Base-by-base conservation (phyloP, 306 rosid genomes). In the Quercus mongolica region DNA sequence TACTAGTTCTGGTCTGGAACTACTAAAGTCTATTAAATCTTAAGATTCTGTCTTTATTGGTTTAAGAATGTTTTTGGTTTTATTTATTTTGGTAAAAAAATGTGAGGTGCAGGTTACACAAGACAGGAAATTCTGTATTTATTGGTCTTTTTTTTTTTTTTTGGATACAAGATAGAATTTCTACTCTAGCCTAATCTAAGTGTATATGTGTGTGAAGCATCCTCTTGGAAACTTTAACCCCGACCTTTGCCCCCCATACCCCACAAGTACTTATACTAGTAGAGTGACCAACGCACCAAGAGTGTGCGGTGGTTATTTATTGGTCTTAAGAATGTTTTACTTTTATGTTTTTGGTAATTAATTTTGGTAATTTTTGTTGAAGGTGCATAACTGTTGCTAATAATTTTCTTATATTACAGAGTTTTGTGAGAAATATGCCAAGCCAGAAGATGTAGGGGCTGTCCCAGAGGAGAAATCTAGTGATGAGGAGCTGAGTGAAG, bases 401-500 rank as follows among this genome's bases (percentile, higher is more conserved):
- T 55, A 59, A 15, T 55, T 26, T 18, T 57, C 54, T 44, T 20
- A 33, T 44, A 38, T 21, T 79, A 78, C 92, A 94, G 98, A 92
- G 75, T 94, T 81, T 72, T 83, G 94, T 81, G 87, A 92, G 86
- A 92, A 82, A 76, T 89, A 88, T 86, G 98, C 98, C 30, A 92
- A 90, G 83, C 85, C 96, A 8, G 94, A 91, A 86, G 94, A 92
- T 70, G 58, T 88, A 70, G 94, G 89, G 52, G 89, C 88, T 63
- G 69, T 55, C 2, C 57, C 72, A 55, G 97, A 90, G 74, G 93
- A 88, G 84, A 81, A 73, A 61, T 89, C 94, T 3, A 88, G 90
- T 30, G 94, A 92, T 7, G 98, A 88, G 73, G 97, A 94, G 85
- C 82, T 83, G 83, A 89, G 92, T 76, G 98, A 91, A 82, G 97